A percentile compares a stretch with the other conserved stretches of the same genome.
Evolutionary conservation across 2,329 filamentous ascomycete genomes (phyloP).

Genomic region (Alternaria consortialis): DNA sequence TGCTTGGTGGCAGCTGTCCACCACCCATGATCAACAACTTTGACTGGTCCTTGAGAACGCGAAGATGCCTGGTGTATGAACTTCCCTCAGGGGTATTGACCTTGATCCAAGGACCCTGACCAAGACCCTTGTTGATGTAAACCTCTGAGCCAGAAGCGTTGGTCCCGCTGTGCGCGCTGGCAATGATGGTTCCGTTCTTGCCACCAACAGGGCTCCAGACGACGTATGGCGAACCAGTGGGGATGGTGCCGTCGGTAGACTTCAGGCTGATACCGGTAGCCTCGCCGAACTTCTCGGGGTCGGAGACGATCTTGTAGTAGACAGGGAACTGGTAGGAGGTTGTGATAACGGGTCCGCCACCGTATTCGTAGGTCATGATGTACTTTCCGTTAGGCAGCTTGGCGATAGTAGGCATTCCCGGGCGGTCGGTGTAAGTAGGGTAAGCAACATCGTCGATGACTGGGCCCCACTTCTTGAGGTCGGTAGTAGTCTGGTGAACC

Average conservation of each 20-base stretch:
- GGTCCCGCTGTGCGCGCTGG: slow-evolving; percentile 49
- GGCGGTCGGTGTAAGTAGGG: slow-evolving; percentile 68
- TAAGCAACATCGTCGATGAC: slow-evolving; percentile 71
- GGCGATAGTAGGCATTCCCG: slow-evolving; percentile 72
- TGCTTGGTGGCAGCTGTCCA: slow-evolving; percentile 48
- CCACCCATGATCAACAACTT: slow-evolving; percentile 55
- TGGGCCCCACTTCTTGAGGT: slow-evolving; percentile 68
- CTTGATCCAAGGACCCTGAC: slow-evolving; percentile 57
- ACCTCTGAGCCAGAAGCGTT: slow-evolving; percentile 44
- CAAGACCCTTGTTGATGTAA: slow-evolving; percentile 59
- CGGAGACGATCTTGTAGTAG: slow-evolving; percentile 60
- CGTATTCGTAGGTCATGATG: slow-evolving; percentile 72
- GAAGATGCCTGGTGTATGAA: slow-evolving; percentile 59
- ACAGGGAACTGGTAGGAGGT: slow-evolving; percentile 58
- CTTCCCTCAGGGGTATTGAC: slow-evolving; percentile 52
- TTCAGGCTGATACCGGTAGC: slow-evolving; percentile 54
- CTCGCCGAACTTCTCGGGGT: slow-evolving; percentile 59
- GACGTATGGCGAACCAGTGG: slow-evolving; percentile 60
- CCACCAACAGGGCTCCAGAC: slow-evolving; percentile 61
- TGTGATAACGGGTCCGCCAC: slow-evolving; percentile 54
- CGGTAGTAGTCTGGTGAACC: slow-evolving; percentile 68
- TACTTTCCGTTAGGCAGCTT: slow-evolving; percentile 67
- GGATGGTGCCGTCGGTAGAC: slow-evolving; percentile 56
- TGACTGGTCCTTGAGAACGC: slow-evolving; percentile 53
- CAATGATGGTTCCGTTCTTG: slow-evolving; percentile 61